These are phyloP conservation scores for Secale cereale DNA, from an alignment of 176 grass and related monocot species.

Conservation along the genomic window DNA sequence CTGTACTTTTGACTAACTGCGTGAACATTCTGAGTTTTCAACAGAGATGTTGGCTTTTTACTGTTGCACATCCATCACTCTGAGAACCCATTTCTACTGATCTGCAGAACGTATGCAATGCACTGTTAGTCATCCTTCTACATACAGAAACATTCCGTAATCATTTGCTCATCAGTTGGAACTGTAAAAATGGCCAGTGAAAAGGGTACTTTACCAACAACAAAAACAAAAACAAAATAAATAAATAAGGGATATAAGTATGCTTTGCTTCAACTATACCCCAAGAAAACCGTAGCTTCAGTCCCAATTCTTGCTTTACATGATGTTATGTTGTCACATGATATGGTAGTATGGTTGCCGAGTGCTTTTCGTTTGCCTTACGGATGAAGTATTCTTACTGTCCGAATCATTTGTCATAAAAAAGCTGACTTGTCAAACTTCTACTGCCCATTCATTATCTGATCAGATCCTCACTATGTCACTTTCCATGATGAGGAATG, in stretches of 20 bases:
- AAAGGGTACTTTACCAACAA: neutral
- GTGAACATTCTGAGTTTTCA: neutral
- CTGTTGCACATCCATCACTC: neutral
- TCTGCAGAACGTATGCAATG: neutral
- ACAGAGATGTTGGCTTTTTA: neutral
- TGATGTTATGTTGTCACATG: slow-evolving; percentile 20
- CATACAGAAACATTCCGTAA: neutral
- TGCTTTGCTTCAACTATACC: slow-evolving; percentile 14
- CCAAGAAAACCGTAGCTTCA: slow-evolving; percentile 27
- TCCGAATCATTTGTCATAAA: slow-evolving; percentile 29
- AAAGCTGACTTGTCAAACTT: slow-evolving; percentile 23
- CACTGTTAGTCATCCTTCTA: neutral
- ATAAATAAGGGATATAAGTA: neutral
- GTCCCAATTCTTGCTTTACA: slow-evolving; percentile 31
- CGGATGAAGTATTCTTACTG: slow-evolving; percentile 41
- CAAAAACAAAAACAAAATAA: neutral
- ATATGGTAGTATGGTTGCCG: slow-evolving; percentile 18
- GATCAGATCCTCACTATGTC: slow-evolving; percentile 72
- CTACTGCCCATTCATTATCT: slow-evolving; percentile 11
- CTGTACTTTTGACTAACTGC: slow-evolving; percentile 17
- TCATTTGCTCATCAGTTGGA: neutral
- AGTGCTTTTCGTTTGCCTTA: slow-evolving; percentile 30
- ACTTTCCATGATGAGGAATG: slow-evolving; percentile 97
- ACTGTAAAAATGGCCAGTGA: neutral
- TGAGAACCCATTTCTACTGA: neutral